Base-by-base conservation (phyloP, 2,329 filamentous ascomycete genomes). In the Phyllosticta paracitricarpa region DNA sequence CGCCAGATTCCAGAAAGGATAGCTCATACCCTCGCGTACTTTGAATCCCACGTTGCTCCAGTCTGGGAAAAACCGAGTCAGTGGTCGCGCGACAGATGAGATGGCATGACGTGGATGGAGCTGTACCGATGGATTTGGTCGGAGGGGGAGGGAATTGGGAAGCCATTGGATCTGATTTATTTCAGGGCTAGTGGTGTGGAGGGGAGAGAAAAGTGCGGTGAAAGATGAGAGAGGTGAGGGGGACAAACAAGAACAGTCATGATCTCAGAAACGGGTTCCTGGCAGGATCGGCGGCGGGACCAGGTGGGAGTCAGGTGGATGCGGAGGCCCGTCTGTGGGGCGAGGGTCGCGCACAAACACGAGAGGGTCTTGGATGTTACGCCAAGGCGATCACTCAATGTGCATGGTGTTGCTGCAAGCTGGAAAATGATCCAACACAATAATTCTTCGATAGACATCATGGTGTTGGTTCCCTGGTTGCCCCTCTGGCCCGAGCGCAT, bases 1-100 rank as follows among this genome's bases (percentile, higher is more conserved):
- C 6, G n/a, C n/a, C 40, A 7, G 14, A 4, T 7, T n/a, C 5
- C 40, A 17, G 40, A n/a, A 14, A 4, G 7, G 54, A 53, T 28
- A 51, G 56, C 17, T 52, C 78, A 68, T 75, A 90, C 90, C 89
- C 82, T 97, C 91, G 67, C 91, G 89, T 68, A 97, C 87, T 71
- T 86, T 87, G 82, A 97, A 97, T 71, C 93, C 93, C 66, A 97
- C 85, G 70, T 96, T 88, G 74, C 83, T 84, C 93, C 93, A 97
- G 81, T 97, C 91, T 85, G 65, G 51, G 59, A 12, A 56, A 48
- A 48, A 17, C 12, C 54, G 58, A 56, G 40, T 40, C 40, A 56
- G 55, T 51, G 35, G 53, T 26, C 57, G 57, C 52, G 51, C 54
- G 51, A 53, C 19, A 56, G 55, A 33, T 53, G 48, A 30, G 33